Base-by-base conservation (phyloP, 495 filamentous ascomycete genomes). In the Daldinia bambusicola region DNA sequence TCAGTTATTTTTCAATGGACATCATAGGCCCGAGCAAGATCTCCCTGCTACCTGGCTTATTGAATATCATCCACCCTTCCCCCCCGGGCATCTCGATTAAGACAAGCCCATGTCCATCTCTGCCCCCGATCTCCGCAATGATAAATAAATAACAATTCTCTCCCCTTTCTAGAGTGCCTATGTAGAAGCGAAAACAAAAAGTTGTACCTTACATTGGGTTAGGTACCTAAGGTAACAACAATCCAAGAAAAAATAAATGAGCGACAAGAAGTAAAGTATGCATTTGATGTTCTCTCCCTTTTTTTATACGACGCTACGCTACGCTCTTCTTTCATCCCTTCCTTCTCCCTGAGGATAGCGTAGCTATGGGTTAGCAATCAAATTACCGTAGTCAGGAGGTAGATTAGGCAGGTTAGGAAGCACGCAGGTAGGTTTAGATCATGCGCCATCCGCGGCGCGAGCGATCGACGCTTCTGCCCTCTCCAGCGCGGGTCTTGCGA, bases 201-300 rank as follows among this genome's bases (percentile, higher is more conserved):
- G 26, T 26, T 63, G 10, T 40, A n/a, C n/a, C n/a, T n/a, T n/a
- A n/a, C n/a, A n/a, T n/a, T n/a, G n/a, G n/a, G n/a, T n/a, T n/a
- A n/a, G n/a, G n/a, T n/a, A n/a, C n/a, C n/a, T n/a, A n/a, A n/a
- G n/a, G n/a, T n/a, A 5, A 18, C 62, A 56, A 50, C 48, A 22
- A 31, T 65, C 14, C 13, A 36, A 45, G n/a, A 2, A 3, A 68
- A 58, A 68, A 58, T n/a, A n/a, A 72, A 55, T 61, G 71, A 74
- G 61, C 41, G 66, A 59, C 62, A 34, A 70, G 66, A 70, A 74
- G 43, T 70, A 31, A 67, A 74, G 32, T 70, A 70, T 74, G 43
- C 71, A 61, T 67, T 37, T 43, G 12, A 30, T 38, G 34, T 48
- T 16, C 40, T 61, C 26, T 37, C 38, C 18, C 55, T 61, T 31